phyloP scores from a whole-genome alignment of 352 stramenopile species.

The Globisporangium cylindrosporum region DNA sequence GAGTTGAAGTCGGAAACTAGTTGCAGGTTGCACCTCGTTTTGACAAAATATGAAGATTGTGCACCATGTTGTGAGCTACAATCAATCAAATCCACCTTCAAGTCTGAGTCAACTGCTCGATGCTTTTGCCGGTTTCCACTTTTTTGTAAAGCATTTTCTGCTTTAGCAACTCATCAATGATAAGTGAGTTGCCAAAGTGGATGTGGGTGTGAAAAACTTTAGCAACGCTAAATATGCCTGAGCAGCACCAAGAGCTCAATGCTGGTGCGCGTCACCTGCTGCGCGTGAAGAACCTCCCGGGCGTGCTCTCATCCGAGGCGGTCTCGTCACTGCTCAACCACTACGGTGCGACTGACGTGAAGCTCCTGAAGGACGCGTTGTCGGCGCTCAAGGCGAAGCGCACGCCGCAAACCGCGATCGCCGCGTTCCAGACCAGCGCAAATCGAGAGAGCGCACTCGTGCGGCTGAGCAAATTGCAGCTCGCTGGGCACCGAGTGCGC shows the following conservation, averaged over 20 bases:
- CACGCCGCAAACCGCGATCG: constrained; percentile 43
- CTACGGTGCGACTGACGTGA: constrained; percentile 52
- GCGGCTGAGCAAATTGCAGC: constrained; percentile 44
- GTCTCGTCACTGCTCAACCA: constrained; percentile 57
- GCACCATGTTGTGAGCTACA: neutral
- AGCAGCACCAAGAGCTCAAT: neutral
- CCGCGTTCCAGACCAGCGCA: constrained; percentile 33
- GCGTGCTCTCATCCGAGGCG: constrained; percentile 48
- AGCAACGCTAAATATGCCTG: neutral
- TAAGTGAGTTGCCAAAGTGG: too few species aligned
- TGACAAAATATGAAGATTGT: neutral
- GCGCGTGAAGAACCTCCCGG: constrained; percentile 59
- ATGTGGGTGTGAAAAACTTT: too few species aligned
- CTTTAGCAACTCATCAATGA: too few species aligned
- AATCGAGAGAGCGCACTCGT: constrained; percentile 33
- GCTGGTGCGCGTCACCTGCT: constrained; percentile 20
- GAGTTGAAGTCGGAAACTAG: neutral
- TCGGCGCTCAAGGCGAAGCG: constrained; percentile 24
- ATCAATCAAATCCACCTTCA: neutral
- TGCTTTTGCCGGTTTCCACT: neutral
- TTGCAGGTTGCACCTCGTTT: neutral
- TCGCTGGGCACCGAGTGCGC: constrained; percentile 50
- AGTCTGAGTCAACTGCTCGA: too few species aligned
- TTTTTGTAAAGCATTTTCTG: neutral
- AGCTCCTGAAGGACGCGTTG: constrained; percentile 31